phyloP scores from a whole-genome alignment of 2,329 filamentous ascomycete genomes.

The Xylaria sp. region DNA sequence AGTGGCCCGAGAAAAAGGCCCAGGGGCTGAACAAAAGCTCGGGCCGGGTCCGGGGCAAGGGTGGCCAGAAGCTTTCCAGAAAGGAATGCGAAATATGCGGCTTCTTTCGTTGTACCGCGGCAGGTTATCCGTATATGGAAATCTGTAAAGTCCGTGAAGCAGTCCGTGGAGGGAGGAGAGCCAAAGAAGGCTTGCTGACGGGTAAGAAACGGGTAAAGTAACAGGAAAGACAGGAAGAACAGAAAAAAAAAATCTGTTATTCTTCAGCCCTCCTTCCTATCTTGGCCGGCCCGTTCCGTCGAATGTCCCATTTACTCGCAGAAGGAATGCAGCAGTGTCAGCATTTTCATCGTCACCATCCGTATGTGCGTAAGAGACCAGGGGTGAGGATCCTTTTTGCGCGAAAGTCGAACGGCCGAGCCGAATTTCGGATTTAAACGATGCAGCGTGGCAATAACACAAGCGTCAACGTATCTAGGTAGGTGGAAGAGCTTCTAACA shows the following conservation, averaged over 20 bases:
- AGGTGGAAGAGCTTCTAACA: too few relatives aligned
- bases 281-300: constrained; percentile 39
- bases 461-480: too few relatives aligned
- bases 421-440: background rate
- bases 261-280: constrained; percentile 35
- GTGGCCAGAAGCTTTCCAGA: background rate
- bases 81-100: constrained; percentile 4
- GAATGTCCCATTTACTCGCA: constrained; percentile 14
- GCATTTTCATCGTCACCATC: constrained; percentile 6
- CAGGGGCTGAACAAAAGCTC: background rate
- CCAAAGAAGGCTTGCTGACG: too few relatives aligned
- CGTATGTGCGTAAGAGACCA: constrained; percentile 6
- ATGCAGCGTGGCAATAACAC: too few relatives aligned
- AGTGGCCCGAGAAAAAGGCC: background rate
- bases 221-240: background rate
- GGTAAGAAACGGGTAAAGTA: background rate
- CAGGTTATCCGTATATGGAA: background rate
- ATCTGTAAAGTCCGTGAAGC: constrained; percentile 7
- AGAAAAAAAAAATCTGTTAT: constrained; percentile 1
- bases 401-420: background rate
- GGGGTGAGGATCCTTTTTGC: constrained; percentile 17
- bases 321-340: constrained; percentile 13
- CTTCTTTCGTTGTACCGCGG: background rate
- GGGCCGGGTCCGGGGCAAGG: too few relatives aligned
- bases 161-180: too few relatives aligned